Percentiles rank a stretch among this genome's conserved stretches.
These are phyloP conservation scores for Talaromyces trachyspermus DNA, from an alignment of 495 filamentous ascomycete species.

Conservation along the genomic window DNA sequence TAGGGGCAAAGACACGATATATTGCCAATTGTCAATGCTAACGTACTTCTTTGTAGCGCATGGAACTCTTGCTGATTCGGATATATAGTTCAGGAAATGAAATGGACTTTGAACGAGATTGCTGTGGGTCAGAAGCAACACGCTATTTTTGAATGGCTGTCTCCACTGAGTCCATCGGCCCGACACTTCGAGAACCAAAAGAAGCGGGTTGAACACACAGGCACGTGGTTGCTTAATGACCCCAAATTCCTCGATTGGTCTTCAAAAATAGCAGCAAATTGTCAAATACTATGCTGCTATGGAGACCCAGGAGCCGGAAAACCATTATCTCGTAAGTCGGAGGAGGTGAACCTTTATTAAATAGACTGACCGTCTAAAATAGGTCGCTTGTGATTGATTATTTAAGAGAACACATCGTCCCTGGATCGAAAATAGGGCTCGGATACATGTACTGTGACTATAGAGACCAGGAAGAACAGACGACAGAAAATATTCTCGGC, in stretches of 20 bases:
- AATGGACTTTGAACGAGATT: background rate
- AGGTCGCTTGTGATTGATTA: constrained; percentile 11
- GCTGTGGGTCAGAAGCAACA: constrained; percentile 3
- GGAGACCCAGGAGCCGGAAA: constrained; percentile 22
- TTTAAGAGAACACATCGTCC: constrained; percentile 1
- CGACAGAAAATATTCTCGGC: constrained; percentile 12
- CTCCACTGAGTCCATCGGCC: constrained; percentile 9
- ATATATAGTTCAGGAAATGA: too few species aligned
- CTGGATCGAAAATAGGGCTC: constrained; percentile 9
- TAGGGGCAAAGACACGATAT: too few species aligned
- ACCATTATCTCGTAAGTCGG: constrained; percentile 20
- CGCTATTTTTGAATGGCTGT: constrained; percentile 13
- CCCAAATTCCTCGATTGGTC: constrained; percentile 11
- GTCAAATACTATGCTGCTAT: constrained; percentile 5
- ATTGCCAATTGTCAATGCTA: too few species aligned
- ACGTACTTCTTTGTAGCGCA: too few species aligned
- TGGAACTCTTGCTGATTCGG: too few species aligned
- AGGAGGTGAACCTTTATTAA: background rate
- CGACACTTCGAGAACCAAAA: constrained; percentile 8
- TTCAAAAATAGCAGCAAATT: background rate
- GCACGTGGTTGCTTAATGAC: constrained; percentile 13
- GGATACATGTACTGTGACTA: constrained; percentile 28
- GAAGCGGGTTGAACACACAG: constrained; percentile 12
- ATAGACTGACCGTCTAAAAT: background rate
- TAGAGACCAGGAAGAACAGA: constrained; percentile 16